Evolutionary conservation across 371 early-diverging fungal genomes (phyloP).

Genomic region (Mortierella sp.): DNA sequence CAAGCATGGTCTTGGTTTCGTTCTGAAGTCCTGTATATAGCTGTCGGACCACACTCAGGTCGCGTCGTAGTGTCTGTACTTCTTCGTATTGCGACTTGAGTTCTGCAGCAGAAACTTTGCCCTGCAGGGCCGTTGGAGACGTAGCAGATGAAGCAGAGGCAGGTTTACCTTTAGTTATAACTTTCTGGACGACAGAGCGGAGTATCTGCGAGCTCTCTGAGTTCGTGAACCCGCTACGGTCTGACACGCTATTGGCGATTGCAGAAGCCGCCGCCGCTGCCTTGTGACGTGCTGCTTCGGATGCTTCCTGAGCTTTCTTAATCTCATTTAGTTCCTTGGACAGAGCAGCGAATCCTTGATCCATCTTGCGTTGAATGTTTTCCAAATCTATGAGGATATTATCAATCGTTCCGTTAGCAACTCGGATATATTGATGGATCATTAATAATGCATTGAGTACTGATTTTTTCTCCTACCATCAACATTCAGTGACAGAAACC

Average conservation of each 20-base stretch:
- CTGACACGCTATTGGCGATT: conserved; percentile 7
- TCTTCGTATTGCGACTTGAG: conserved; percentile 60
- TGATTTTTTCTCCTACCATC: conserved; percentile 60
- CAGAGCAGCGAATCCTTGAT: conserved; percentile 57
- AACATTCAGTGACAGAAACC: conserved; percentile 76
- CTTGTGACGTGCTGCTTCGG: conserved; percentile 44
- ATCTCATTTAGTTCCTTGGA: conserved; percentile 59
- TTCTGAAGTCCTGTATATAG: conserved; percentile 66
- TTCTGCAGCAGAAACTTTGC: conserved; percentile 57
- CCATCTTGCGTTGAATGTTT: conserved; percentile 57
- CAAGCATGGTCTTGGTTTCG: conserved; percentile 59
- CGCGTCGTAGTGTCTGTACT: conserved; percentile 63
- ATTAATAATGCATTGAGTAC: neutral
- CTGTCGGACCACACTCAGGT: conserved; percentile 74
- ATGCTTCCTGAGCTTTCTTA: conserved; percentile 50
- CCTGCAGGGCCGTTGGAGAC: conserved; percentile 10
- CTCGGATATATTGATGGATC: too few relatives aligned
- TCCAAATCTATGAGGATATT: conserved; percentile 47
- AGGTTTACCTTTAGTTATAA: conserved; percentile 31
- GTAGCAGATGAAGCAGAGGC: neutral
- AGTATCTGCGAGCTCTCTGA: conserved; percentile 34
- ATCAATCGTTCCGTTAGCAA: neutral
- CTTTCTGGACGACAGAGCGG: conserved; percentile 53
- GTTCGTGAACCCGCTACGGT: neutral
- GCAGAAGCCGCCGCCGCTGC: conserved; percentile 16